Base-by-base conservation (phyloP, 768 basidiomycete genomes). In the Naematelia aurantialba region DNA sequence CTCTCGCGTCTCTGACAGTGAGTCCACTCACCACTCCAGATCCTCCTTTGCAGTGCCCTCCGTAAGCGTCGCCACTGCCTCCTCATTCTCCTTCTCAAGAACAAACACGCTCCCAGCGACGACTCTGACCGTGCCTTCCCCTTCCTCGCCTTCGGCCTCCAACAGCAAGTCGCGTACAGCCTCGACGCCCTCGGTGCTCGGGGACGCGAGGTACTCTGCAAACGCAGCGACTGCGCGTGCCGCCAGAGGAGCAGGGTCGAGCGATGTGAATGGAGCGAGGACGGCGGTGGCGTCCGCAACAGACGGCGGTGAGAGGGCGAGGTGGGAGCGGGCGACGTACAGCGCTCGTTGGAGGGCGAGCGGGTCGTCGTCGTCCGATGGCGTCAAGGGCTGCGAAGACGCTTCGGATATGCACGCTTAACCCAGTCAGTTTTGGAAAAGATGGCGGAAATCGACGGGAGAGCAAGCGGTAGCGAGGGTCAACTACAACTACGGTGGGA, bases 31-130 rank as follows among this genome's bases (percentile, higher is more conserved):
- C 91, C 89, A 88, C 81, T 97, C 92, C 34, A 91, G 82, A 67
- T 89, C 88, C 62, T 87, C 83, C 29, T 84, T 84, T 49, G 85
- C 87, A 4, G 83, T 73, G 45, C 83, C 82, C 10, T 79, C 83
- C 5, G 86, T 85, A 29, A 97, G 81, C 0, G 89, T 92, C 77
- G 94, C 92, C 24, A 96, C 79, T 1, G 91, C 92, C 78, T 97
- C 92, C 76, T 96, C 92, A 11, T 88, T 78, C 78, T 96, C 92
- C 1, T 86, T 87, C 14, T 89, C 89, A 30, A 84, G 80, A 14
- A 86, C 83, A 75, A 94, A 94, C 0, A 90, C 89, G 12, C 87
- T 90, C n/a, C 86, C 91, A 27, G 89, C 89, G 19, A 90, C 78
- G 26, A 89, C 88, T 54, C 85, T 81, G 4, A 93, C 89, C 45